These are phyloP conservation scores for Triglochin maritima DNA, from an alignment of 106 monocot genomes.

Conservation along the genomic window DNA sequence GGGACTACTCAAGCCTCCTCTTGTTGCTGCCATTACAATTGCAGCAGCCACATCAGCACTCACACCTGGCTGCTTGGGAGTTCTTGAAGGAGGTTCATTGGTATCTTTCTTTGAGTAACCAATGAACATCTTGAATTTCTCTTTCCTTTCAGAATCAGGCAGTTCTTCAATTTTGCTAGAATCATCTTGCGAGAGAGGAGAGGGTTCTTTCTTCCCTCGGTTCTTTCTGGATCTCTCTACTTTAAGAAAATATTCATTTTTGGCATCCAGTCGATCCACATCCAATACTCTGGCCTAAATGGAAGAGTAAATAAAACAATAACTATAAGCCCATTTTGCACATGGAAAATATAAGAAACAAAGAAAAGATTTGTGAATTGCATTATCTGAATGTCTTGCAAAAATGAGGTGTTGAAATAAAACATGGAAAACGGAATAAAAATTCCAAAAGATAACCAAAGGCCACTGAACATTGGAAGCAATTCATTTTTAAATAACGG, in stretches of 20 bases:
- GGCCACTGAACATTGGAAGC: too few species aligned
- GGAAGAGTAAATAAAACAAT: too few species aligned
- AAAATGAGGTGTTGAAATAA: too few species aligned
- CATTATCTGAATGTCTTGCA: too few species aligned
- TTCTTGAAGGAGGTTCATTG: constrained; percentile 13
- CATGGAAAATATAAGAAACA: too few species aligned
- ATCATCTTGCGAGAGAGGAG: constrained; percentile 2
- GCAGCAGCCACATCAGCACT: constrained; percentile 71
- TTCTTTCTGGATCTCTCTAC: constrained; percentile 12
- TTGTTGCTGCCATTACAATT: constrained; percentile 68
- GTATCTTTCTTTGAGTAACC: constrained; percentile 46
- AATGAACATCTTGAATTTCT: constrained; percentile 75
- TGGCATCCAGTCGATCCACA: too few species aligned
- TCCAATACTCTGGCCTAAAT: too few species aligned
- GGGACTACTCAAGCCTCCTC: constrained; percentile 12
- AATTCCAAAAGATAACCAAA: too few species aligned
- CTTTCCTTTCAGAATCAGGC: constrained; percentile 36
- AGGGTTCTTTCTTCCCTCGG: constrained; percentile 12
- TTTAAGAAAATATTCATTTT: constrained; percentile 3
- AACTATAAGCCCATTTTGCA: too few species aligned
- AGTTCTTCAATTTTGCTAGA: constrained; percentile 27
- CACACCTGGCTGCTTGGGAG: constrained; percentile 17
- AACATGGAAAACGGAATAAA: too few species aligned
- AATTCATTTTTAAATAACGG: too few species aligned
- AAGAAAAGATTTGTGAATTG: too few species aligned